Evolutionary conservation across 2,329 filamentous ascomycete species (phyloP).

Genomic region (Sclerotinia borealis): DNA sequence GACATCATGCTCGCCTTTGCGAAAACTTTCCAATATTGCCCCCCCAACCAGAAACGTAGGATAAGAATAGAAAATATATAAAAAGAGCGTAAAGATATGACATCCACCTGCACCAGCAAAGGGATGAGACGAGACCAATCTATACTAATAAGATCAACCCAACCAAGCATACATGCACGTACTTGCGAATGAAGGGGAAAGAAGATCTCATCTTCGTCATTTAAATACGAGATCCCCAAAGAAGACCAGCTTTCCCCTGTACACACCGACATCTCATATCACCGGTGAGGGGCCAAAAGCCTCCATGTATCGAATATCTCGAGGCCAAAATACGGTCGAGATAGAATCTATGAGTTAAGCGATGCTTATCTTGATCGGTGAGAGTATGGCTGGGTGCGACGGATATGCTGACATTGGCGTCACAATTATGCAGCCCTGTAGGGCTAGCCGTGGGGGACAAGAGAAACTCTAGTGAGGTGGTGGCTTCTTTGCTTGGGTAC

Average conservation of each 20-base stretch:
- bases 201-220: background rate
- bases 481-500: background rate
- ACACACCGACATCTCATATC: conserved; percentile 9
- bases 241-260: background rate
- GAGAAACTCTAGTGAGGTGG: background rate
- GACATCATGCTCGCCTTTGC: background rate
- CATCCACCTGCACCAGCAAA: background rate
- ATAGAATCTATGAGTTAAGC: background rate
- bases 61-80: background rate
- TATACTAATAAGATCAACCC: background rate
- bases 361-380: conserved; percentile 14
- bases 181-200: background rate
- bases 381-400: background rate
- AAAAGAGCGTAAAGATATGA: background rate
- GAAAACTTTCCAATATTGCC: background rate
- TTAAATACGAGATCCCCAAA: background rate
- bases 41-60: background rate
- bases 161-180: too few species aligned
- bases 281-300: background rate
- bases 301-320: background rate
- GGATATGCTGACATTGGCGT: conserved; percentile 6
- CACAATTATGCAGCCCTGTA: conserved; percentile 11
- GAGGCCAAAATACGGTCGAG: background rate
- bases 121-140: background rate
- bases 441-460: background rate